phyloP scores from a whole-genome alignment of 2,329 filamentous ascomycete species.

The Madurella mycetomatis region DNA sequence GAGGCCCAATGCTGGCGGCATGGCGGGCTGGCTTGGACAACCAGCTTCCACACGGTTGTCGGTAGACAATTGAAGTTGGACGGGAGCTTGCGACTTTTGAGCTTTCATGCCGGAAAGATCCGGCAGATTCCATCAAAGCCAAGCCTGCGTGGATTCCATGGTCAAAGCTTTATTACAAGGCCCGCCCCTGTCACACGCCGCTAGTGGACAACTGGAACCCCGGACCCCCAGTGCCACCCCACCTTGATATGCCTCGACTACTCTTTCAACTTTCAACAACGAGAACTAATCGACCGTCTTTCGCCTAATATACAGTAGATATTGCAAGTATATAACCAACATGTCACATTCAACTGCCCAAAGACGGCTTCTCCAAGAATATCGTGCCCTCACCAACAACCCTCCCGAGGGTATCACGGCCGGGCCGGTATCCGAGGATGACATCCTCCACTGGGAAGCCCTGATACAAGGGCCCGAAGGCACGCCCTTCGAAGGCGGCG shows the following conservation, averaged over 20 bases:
- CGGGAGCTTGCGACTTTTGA: not conserved
- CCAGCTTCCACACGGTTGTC: conserved; percentile 1
- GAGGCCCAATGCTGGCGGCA: conserved; percentile 32
- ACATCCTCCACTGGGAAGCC: conserved; percentile 94
- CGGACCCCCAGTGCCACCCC: not conserved
- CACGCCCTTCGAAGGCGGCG: conserved; percentile 91
- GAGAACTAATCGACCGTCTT: not conserved
- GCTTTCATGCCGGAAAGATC: conserved; percentile 13
- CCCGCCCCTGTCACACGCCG: not conserved
- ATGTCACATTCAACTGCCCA: conserved; percentile 62
- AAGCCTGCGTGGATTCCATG: not conserved
- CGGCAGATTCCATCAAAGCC: conserved; percentile 12
- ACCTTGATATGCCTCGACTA: not conserved
- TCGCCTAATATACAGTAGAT: not conserved
- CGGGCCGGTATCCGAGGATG: conserved; percentile 87
- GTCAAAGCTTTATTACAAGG: conserved; percentile 11
- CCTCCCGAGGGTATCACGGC: conserved; percentile 97
- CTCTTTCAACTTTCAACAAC: not conserved
- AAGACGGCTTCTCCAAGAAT: conserved; percentile 90
- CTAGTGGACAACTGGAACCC: not conserved
- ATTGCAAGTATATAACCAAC: not conserved
- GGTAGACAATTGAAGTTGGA: not conserved
- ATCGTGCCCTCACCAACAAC: conserved; percentile 87
- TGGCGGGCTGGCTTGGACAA: conserved; percentile 16
- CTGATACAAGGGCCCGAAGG: conserved; percentile 92